Base-by-base conservation (phyloP, 176 grass and related monocot genomes). In the Echinochloa phyllopogon region DNA sequence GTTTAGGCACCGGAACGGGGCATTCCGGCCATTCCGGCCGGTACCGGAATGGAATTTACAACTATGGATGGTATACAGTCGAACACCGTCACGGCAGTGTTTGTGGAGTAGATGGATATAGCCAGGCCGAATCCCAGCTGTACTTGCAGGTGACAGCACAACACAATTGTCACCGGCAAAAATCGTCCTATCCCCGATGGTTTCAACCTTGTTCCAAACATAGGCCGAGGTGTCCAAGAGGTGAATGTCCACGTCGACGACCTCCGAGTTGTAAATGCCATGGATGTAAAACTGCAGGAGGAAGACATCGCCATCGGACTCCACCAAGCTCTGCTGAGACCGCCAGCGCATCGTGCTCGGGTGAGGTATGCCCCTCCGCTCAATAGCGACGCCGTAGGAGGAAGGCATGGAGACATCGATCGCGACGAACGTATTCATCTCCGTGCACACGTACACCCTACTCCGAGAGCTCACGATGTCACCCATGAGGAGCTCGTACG, bases 151-250 rank as follows among this genome's bases (percentile, higher is more conserved):
- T 5, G 39, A 36, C 0, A 72, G 43, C 12, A 39, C 66, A 8
- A 37, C 82, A n/a, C 18, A 23, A 65, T 66, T 23, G 24, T 76
- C 71, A 5, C 24, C 71, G 73, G 39, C 29, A 65, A 64, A 64
- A 17, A 64, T 36, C 6, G 27, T 3, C 25, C 27, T 14, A 62
- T 76, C 82, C 3, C 40, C 56, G 55, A 85, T 85, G 82, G 23
- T 66, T 29, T 85, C 69, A 12, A 85, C 82, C 56, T 36, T 63
- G 12, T 51, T 60, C 82, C 82, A 85, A 64, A 24, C 42, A 44
- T 18, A 49, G 2, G 20, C 11, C 3, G 16, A 74, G 45, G 38
- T 39, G 45, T 83, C 80, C 63, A 85, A 64, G 23, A 27, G 21
- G 17, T 25, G 69, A 48, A 76, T 75, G 24, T 64, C 40, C 21